Evolutionary conservation across 192 early-diverging fungal species (phyloP).

Genomic region (Lobosporangium transversale): DNA sequence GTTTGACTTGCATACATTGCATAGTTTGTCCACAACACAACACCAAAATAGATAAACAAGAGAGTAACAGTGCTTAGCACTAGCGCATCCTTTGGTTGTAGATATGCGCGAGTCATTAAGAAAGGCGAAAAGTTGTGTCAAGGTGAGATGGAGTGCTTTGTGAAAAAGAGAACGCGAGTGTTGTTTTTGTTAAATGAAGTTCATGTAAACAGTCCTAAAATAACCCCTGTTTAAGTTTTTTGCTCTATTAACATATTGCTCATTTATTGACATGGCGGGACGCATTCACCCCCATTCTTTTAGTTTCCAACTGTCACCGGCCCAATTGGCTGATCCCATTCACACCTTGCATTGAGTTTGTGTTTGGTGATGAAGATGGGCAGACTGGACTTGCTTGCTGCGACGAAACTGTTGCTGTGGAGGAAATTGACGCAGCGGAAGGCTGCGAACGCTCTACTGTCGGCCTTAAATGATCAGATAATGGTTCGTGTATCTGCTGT

Average conservation of each 20-base stretch:
- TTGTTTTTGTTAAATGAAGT: no score
- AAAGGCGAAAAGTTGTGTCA: no score
- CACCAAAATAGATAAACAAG: slow-evolving; percentile 37
- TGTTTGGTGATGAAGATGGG: background rate
- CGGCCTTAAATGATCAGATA: background rate
- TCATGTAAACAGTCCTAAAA: no score
- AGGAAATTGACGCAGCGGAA: slow-evolving; percentile 6
- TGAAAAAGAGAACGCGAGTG: no score
- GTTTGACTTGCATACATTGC: slow-evolving; percentile 17
- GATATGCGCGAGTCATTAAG: slow-evolving; percentile 9
- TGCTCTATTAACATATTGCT: no score
- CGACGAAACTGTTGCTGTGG: slow-evolving; percentile 24
- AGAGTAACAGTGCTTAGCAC: slow-evolving; percentile 39
- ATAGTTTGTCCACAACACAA: slow-evolving; percentile 35
- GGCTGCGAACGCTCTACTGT: background rate
- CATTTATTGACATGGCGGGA: no score
- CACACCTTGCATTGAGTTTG: background rate
- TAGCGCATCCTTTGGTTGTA: slow-evolving; percentile 44
- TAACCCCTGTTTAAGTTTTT: no score
- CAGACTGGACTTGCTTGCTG: slow-evolving; percentile 6
- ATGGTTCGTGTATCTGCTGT: background rate
- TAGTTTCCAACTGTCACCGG: no score
- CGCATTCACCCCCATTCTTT: no score
- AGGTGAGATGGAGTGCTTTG: no score
- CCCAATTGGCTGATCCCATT: background rate